A percentile compares a stretch with the other conserved stretches of the same genome.
Conservation (phyloP, 2,329 filamentous ascomycete species). For the Monosporascus sp. region DNA sequence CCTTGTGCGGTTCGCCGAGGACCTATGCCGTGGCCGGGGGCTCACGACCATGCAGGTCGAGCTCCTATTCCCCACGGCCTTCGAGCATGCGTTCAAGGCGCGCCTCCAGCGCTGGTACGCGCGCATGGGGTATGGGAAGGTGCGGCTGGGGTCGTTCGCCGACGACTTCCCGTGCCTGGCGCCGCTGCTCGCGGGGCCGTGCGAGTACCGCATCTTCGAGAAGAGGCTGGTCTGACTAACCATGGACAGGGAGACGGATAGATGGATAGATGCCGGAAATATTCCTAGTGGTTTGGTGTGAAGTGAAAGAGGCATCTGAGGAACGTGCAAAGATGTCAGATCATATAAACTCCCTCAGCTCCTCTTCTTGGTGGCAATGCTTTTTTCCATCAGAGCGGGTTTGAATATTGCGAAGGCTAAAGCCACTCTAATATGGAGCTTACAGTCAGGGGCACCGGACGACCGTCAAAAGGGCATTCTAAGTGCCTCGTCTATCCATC, state of each 20-base stretch:
- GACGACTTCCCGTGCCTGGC: constrained; percentile 15
- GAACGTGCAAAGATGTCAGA: no score
- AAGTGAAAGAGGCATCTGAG: neutral
- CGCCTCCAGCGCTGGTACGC: constrained; percentile 24
- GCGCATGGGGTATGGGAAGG: constrained; percentile 19
- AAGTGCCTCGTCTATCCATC: no score
- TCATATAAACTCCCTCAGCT: no score
- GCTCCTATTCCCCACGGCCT: constrained; percentile 19
- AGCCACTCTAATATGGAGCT: no score
- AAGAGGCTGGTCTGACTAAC: constrained; percentile 12
- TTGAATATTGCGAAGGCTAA: no score
- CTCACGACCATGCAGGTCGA: constrained; percentile 15
- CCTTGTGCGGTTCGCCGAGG: constrained; percentile 24
- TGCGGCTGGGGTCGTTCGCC: constrained; percentile 13
- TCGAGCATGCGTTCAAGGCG: constrained; percentile 21
- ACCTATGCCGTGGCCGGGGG: constrained; percentile 10
- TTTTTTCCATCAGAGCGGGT: no score
- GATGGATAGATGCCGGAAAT: neutral
- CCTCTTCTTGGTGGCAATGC: no score
- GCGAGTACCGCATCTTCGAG: constrained; percentile 21
- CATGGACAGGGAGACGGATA: no score
- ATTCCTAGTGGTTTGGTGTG: neutral
- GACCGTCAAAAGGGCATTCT: no score
- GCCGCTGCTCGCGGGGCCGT: constrained; percentile 14
- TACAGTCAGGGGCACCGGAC: no score